Evolutionary conservation across 441 rosid genomes (phyloP), one percentile per base, ranked within the genome.

Genomic region (Adansonia grandidieri): DNA sequence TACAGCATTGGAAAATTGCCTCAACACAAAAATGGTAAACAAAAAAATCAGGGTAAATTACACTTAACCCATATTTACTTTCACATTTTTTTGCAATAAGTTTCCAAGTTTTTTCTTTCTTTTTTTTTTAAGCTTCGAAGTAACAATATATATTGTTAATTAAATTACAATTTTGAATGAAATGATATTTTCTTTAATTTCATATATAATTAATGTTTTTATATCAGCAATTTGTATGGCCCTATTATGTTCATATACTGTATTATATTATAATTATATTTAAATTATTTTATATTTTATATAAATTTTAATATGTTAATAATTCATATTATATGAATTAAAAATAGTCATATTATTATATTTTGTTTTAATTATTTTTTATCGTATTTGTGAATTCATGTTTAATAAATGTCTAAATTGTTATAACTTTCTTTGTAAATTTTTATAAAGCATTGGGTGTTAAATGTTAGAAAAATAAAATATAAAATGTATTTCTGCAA

Each of bases 1-100:
- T 37, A 70, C 70, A 62, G 66, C 79, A 77, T 64, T 45, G 57
- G 82, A 82, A 80, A 45, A 19, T 51, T 62, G 17, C 74, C 62
- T 9, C n/a, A 44, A 20, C 32, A 19, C 19, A 11, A 48, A 10
- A 68, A 5, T 24, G 15, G 24, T 13, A 14, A 61, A 2, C 1
- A 37, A 63, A 28, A 19, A 2, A 45, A 68, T 11, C 15, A 11
- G 5, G 42, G 1, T 2, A 20, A 22, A 20, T 47, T 66, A 17
- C 53, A 66, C 6, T 44, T 44, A 44, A 44, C 9, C 28, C 71
- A 42, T 45, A 15, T 65, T 0, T 65, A 42, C 2, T 17, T 65
- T 47, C n/a, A 40, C 70, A 65, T 14, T 32, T 32, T 40, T 65
- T 40, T 65, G 50, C 51, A 69, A 69, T 69, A 48, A 69, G 19